Evolutionary conservation across 78 protist genomes (phyloP).

Genomic region (Bodo saltans): DNA sequence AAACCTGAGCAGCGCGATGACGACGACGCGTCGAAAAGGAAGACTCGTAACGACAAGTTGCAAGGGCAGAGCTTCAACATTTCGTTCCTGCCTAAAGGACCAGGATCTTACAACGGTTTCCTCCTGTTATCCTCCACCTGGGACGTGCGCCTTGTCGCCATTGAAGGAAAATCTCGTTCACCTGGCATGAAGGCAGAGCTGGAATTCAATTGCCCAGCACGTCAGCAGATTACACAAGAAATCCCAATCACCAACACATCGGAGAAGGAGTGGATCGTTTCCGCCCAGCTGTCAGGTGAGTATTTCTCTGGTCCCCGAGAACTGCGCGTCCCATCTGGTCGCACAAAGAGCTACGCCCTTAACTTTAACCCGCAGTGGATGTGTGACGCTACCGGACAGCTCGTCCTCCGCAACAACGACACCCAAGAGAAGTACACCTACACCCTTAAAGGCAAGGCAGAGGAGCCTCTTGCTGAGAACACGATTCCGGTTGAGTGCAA

Average conservation of each 20-base stretch:
- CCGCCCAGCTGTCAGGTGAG: slow-evolving; percentile 38
- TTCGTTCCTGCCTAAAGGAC: slow-evolving; percentile 31
- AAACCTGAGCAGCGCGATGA: neutral
- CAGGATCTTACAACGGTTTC: slow-evolving; percentile 25
- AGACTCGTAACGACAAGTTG: neutral
- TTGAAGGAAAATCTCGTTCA: slow-evolving; percentile 28
- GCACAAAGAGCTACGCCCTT: slow-evolving; percentile 5
- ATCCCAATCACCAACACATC: slow-evolving; percentile 35
- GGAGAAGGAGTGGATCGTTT: slow-evolving; percentile 8
- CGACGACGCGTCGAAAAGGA: neutral
- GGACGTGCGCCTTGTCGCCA: slow-evolving; percentile 29
- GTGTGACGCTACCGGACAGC: slow-evolving; percentile 21
- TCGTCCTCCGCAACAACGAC: slow-evolving; percentile 27
- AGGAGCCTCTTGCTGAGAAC: slow-evolving; percentile 59
- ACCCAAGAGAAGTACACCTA: slow-evolving; percentile 20
- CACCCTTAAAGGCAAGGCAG: slow-evolving; percentile 40
- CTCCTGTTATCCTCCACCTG: slow-evolving; percentile 1
- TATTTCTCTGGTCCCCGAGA: slow-evolving; percentile 44
- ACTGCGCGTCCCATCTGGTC: slow-evolving; percentile 11
- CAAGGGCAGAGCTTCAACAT: neutral
- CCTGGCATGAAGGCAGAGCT: slow-evolving; percentile 14
- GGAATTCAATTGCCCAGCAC: slow-evolving; percentile 25
- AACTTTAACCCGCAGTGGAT: slow-evolving; percentile 30
- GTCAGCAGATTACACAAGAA: slow-evolving; percentile 39
- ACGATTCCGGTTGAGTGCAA: slow-evolving; percentile 21